A percentile compares a stretch with the other conserved stretches of the same genome.
Evolutionary conservation across 257 asterid genomes (phyloP).

Genomic region (Voacanga thouarsii): DNA sequence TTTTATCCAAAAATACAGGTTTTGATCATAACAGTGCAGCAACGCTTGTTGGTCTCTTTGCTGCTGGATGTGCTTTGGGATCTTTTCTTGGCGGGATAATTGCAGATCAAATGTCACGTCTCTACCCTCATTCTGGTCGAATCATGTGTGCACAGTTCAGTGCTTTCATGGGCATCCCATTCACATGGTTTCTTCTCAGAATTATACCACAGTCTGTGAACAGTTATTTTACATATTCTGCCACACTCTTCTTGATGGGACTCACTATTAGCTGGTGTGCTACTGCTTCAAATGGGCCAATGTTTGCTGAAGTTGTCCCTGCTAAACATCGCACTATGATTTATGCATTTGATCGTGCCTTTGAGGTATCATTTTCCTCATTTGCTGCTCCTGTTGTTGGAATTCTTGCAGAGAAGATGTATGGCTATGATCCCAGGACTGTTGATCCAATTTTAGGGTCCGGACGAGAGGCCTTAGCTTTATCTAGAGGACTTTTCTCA

Average conservation of each 20-base stretch:
- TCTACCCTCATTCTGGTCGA: constrained; percentile 77
- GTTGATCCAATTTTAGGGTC: constrained; percentile 79
- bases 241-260: constrained; percentile 81
- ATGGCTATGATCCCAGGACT: constrained; percentile 72
- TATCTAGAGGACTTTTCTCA: constrained; percentile 80
- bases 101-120: constrained; percentile 65
- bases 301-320: constrained; percentile 98
- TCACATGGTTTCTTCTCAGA: constrained; percentile 69
- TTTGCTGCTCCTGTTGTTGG: constrained; percentile 94
- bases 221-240: constrained; percentile 65
- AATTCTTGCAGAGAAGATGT: constrained; percentile 77
- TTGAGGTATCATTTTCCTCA: constrained; percentile 86
- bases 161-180: constrained; percentile 89
- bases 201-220: constrained; percentile 56
- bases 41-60: constrained; percentile 72
- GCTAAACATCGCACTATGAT: constrained; percentile 90
- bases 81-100: constrained; percentile 84
- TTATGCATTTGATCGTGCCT: constrained; percentile 90
- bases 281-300: constrained; percentile 88
- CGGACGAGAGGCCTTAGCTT: constrained; percentile 61
- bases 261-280: constrained; percentile 88
- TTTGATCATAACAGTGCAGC: constrained; percentile 91
- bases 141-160: constrained; percentile 94
- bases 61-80: constrained; percentile 91
- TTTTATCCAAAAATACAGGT: constrained; percentile 37